A percentile compares a stretch with the other conserved stretches of the same genome.
Evolutionary conservation across 768 basidiomycete genomes (phyloP).

Genomic region (Albatrellus ellisii): DNA sequence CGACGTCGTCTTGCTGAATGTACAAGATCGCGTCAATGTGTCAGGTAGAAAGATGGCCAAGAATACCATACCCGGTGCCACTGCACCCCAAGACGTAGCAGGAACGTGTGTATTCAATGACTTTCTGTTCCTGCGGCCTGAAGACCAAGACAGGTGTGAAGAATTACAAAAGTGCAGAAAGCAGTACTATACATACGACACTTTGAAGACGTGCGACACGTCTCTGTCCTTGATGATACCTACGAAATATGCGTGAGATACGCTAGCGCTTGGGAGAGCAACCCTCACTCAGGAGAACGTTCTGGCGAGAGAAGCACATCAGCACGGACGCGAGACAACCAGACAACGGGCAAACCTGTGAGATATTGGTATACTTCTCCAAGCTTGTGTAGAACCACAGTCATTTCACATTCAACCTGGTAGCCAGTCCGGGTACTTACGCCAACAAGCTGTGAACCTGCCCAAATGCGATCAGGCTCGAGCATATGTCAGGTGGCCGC

Average conservation of each 20-base stretch:
- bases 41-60: neutral
- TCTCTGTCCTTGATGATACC: conserved; percentile 10
- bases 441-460: too few relatives aligned
- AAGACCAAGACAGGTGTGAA: too few relatives aligned
- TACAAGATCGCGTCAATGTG: too few relatives aligned
- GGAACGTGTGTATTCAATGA: conserved; percentile 8
- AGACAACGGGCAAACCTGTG: neutral
- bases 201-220: conserved; percentile 8
- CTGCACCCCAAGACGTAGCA: conserved; percentile 31
- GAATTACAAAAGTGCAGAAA: too few relatives aligned
- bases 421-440: too few relatives aligned
- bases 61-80: conserved; percentile 55
- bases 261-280: neutral
- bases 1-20: conserved; percentile 54
- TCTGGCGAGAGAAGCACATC: conserved; percentile 3
- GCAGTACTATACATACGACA: conserved; percentile 14
- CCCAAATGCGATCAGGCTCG: too few relatives aligned
- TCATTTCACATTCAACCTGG: too few relatives aligned
- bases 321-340: neutral
- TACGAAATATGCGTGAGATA: too few relatives aligned
- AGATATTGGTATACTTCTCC: conserved; percentile 5
- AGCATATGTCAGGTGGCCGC: too few relatives aligned
- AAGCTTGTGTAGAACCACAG: too few relatives aligned
- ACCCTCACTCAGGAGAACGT: neutral
- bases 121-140: conserved; percentile 8